Percentiles rank a stretch among this genome's conserved stretches.
These are phyloP conservation scores for Bryopsis sp. DNA, from an alignment of 139 green algal species.

Conservation along the genomic window DNA sequence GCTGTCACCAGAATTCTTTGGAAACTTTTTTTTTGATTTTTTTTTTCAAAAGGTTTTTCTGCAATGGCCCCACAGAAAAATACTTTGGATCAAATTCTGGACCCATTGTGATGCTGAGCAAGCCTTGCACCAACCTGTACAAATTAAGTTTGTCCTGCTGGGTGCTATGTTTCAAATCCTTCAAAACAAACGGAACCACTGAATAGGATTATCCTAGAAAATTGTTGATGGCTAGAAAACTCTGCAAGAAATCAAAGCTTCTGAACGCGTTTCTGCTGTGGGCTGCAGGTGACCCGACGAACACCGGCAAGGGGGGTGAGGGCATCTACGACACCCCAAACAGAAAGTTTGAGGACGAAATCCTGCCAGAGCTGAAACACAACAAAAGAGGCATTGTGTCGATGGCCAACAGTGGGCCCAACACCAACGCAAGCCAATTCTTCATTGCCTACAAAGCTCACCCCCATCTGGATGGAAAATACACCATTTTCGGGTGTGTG, in stretches of 20 bases:
- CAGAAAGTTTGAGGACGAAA: conserved; percentile 92
- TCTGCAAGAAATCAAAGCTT: too few species aligned
- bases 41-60: too few species aligned
- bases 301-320: conserved; percentile 88
- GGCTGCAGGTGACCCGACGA: conserved; percentile 71
- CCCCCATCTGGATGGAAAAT: conserved; percentile 83
- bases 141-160: too few species aligned
- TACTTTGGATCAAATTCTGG: neutral
- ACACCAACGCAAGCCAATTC: conserved; percentile 89
- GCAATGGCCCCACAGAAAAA: neutral
- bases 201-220: too few species aligned
- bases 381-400: conserved; percentile 77
- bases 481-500: conserved; percentile 57
- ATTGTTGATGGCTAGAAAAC: too few species aligned
- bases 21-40: neutral
- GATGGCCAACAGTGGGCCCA: conserved; percentile 96
- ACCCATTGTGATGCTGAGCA: too few species aligned
- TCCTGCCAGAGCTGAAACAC: conserved; percentile 81
- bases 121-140: too few species aligned
- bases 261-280: too few species aligned
- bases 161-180: too few species aligned
- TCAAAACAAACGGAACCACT: too few species aligned
- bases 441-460: conserved; percentile 96
- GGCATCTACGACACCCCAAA: conserved; percentile 77
- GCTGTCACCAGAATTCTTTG: neutral